Conservation (phyloP, 208 protist species). For the Strigomonas culicis region DNA sequence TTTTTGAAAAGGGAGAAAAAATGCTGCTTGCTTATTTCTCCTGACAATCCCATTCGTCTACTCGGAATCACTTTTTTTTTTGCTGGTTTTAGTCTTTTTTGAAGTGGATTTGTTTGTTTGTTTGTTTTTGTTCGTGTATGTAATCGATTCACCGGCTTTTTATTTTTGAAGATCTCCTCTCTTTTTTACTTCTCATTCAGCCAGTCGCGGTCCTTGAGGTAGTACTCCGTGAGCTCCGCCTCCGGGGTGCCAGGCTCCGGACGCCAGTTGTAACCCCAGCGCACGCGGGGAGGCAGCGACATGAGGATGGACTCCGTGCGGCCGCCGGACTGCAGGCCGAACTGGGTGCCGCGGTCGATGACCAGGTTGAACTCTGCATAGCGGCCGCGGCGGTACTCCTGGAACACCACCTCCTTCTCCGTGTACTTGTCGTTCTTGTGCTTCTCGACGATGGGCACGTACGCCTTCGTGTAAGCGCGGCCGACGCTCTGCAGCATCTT, state of each 20-base stretch:
- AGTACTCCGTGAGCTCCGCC: conserved; percentile 32
- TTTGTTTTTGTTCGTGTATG: no score
- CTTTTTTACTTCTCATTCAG: conserved; percentile 13
- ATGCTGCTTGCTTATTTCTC: no score
- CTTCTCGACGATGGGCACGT: conserved; percentile 59
- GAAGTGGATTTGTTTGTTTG: no score
- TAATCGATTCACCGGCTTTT: no score
- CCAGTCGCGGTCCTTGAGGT: conserved; percentile 23
- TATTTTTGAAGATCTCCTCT: no score
- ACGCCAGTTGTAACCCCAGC: conserved; percentile 38
- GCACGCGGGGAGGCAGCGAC: conserved; percentile 61
- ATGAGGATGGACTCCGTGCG: conserved; percentile 89
- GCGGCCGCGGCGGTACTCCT: conserved; percentile 74
- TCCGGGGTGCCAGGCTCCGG: conserved; percentile 24
- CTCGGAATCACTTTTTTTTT: no score
- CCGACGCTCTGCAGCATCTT: conserved; percentile 47
- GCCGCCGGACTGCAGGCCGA: conserved; percentile 79
- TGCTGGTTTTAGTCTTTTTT: no score
- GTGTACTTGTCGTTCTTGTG: conserved; percentile 31
- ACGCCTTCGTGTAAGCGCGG: conserved; percentile 48
- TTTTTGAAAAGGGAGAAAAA: no score
- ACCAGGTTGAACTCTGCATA: conserved; percentile 86
- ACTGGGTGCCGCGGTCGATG: conserved; percentile 76
- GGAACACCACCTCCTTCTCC: conserved; percentile 56
- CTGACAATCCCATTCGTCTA: no score